Evolutionary conservation across 176 grass and related monocot genomes (phyloP), one percentile per base, ranked within the genome.

Genomic region (Carex parvula): DNA sequence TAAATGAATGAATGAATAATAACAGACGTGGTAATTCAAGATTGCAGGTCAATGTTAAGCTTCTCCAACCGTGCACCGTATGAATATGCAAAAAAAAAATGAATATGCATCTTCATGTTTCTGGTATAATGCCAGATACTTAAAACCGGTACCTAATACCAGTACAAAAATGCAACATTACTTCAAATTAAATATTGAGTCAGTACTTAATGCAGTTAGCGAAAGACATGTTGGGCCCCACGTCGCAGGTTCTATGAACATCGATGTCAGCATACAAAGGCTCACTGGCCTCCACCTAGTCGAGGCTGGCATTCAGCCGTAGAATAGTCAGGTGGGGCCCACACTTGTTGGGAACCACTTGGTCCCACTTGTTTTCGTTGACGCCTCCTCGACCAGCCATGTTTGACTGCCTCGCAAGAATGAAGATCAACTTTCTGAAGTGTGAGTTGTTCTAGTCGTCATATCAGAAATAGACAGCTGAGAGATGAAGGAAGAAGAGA

Each of bases 341-440:
- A 82, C 84, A 92, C 57, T 92, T 66, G 6, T 6, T 18, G 0
- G 92, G 94, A 0, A 97, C 87, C 5, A 86, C 5, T 44, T 86
- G 86, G 85, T 94, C 88, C 94, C 92, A 90, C 44, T 5, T 88
- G 84, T 84, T 79, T n/a, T 20, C 79, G 3, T 26, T 2, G 6
- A 91, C 94, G 79, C 92, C 94, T 67, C 94, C 94, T 12, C 92
- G 84, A 17, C 92, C 94, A 0, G 94, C 92, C 92, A 94, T 97
- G 94, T 91, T 97, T 72, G 92, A 94, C 60, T 97, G 92, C 1
- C 92, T 92, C 0, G 92, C 92, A 0, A 97, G 88, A 74, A 97
- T 83, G 92, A 97, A 97, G 26, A 97, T 16, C 5, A 94, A 4
- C 84, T 90, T 92, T 66, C 44, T 29, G 37, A 41, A 64, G 3